Evolutionary conservation across 1,284 basidiomycete genomes (phyloP).

Genomic region (Wallemia mellicola): DNA sequence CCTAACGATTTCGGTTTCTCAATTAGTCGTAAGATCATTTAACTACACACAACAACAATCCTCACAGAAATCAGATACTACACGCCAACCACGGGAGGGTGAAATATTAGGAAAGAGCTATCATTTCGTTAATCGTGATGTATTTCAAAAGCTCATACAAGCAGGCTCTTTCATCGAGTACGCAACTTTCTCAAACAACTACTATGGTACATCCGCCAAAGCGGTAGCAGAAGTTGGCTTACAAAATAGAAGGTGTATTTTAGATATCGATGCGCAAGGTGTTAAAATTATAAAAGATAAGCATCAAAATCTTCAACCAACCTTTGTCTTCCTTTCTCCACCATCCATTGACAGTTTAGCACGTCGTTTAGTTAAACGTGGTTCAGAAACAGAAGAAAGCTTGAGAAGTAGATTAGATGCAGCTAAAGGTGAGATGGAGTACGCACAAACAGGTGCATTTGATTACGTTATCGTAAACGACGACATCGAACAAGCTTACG

Average conservation of each 20-base stretch:
- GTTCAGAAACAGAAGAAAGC: constrained; percentile 24
- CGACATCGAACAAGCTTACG: neutral
- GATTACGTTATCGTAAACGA: neutral
- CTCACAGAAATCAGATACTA: constrained; percentile 59
- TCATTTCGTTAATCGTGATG: constrained; percentile 23
- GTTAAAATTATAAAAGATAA: constrained; percentile 55
- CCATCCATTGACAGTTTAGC: constrained; percentile 14
- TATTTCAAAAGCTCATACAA: constrained; percentile 22
- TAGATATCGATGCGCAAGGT: constrained; percentile 90
- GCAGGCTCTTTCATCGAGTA: constrained; percentile 28
- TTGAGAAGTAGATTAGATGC: constrained; percentile 47
- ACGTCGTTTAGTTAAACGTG: neutral
- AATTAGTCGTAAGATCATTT: constrained; percentile 76
- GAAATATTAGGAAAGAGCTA: constrained; percentile 41
- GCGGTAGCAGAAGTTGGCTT: constrained; percentile 24
- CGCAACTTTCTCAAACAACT: constrained; percentile 61
- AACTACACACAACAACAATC: no score
- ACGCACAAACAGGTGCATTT: constrained; percentile 22
- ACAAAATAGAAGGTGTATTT: constrained; percentile 42
- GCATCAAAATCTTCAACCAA: constrained; percentile 38
- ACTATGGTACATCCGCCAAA: constrained; percentile 61
- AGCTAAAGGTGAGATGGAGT: constrained; percentile 56
- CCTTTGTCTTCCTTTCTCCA: constrained; percentile 81
- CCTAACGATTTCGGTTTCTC: constrained; percentile 75
- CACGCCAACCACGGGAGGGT: constrained; percentile 50